Conservation (phyloP, 2,329 filamentous ascomycete species). For the Colletotrichum melonis region DNA sequence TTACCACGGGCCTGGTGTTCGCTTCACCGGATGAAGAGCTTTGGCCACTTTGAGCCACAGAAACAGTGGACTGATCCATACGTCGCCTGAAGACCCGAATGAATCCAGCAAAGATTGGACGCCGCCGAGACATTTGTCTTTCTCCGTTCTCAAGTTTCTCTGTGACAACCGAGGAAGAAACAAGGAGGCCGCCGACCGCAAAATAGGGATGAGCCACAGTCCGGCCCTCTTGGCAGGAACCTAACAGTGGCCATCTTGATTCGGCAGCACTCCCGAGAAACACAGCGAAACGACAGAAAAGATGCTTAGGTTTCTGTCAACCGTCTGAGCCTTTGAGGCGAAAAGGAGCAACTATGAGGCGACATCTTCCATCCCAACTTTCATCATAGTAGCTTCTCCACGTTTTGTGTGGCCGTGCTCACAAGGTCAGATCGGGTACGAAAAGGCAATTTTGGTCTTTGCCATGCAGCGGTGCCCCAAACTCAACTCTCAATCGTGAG, state of each 20-base stretch:
- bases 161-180: background rate
- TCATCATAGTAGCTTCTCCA: constrained; percentile 11
- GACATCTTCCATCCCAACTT: background rate
- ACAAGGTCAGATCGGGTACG: background rate
- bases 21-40: background rate
- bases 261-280: background rate
- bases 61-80: constrained; percentile 15
- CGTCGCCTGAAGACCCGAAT: background rate
- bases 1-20: constrained; percentile 3
- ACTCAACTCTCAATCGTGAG: background rate
- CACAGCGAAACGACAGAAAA: background rate
- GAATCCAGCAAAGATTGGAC: background rate
- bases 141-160: background rate
- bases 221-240: constrained; percentile 23
- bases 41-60: background rate
- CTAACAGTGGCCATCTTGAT: background rate
- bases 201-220: constrained; percentile 24
- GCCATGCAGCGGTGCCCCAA: background rate
- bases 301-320: background rate
- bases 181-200: constrained; percentile 24
- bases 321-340: background rate
- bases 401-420: constrained; percentile 13
- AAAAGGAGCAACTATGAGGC: background rate
- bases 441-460: background rate
- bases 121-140: constrained; percentile 24